Evolutionary conservation across 139 green algal species (phyloP).

Genomic region (Chlorella sp.): DNA sequence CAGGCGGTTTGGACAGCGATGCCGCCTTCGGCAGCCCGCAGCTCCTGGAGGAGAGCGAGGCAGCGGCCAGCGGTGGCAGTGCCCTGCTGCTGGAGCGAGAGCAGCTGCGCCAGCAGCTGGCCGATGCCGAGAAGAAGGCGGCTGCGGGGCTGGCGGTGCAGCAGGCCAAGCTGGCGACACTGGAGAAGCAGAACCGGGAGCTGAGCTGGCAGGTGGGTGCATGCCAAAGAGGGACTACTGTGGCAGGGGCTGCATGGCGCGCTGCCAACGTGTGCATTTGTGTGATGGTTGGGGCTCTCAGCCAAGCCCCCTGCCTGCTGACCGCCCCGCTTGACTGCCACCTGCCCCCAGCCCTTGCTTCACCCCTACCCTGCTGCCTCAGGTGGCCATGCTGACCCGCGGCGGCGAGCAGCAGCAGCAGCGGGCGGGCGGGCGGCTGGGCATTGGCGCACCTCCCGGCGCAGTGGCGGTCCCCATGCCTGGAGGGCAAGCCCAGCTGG

Average conservation of each 20-base stretch:
- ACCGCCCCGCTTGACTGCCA: too few relatives aligned
- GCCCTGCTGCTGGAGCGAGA: neutral
- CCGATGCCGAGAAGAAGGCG: slow-evolving; percentile 20
- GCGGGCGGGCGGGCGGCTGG: neutral
- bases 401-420: neutral
- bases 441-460: slow-evolving; percentile 15
- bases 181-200: slow-evolving; percentile 56
- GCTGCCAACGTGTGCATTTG: too few relatives aligned
- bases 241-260: too few relatives aligned
- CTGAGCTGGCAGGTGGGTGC: slow-evolving; percentile 46
- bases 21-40: too few relatives aligned
- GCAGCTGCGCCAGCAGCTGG: neutral
- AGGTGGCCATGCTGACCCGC: slow-evolving; percentile 40
- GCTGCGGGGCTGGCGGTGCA: slow-evolving; percentile 25
- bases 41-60: neutral
- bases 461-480: slow-evolving; percentile 24
- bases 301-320: too few relatives aligned
- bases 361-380: too few relatives aligned
- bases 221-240: too few relatives aligned
- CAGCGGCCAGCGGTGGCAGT: neutral
- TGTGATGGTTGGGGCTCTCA: too few relatives aligned
- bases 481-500: neutral
- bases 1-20: neutral
- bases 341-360: too few relatives aligned
- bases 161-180: slow-evolving; percentile 35